Evolutionary conservation across 352 stramenopile species (phyloP).

Genomic region (Pythium dissimile): DNA sequence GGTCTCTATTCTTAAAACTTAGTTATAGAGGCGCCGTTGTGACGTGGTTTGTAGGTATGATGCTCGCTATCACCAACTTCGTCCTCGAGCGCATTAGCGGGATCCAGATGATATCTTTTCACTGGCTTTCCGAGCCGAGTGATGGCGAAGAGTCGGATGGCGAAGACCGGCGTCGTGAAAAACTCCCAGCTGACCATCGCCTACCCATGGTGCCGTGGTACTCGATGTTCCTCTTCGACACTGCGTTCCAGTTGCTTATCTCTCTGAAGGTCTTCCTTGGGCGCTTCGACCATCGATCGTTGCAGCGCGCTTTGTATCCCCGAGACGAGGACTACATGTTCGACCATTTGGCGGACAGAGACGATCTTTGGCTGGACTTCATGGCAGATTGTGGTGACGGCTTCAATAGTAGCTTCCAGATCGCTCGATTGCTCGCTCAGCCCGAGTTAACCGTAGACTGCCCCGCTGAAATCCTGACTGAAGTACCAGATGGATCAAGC

Average conservation of each 20-base stretch:
- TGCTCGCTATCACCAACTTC: slow-evolving; percentile 82
- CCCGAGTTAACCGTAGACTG: slow-evolving; percentile 80
- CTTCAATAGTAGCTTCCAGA: slow-evolving; percentile 93
- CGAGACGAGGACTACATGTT: slow-evolving; percentile 76
- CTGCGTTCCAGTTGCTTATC: slow-evolving; percentile 90
- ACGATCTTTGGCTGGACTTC: slow-evolving; percentile 93
- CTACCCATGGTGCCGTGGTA: slow-evolving; percentile 93
- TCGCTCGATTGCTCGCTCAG: slow-evolving; percentile 88
- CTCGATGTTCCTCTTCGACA: slow-evolving; percentile 91
- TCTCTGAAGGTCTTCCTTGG: slow-evolving; percentile 93
- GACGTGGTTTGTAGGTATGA: slow-evolving; percentile 83
- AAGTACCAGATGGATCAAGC: background rate
- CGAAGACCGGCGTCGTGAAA: slow-evolving; percentile 56
- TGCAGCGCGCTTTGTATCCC: slow-evolving; percentile 84
- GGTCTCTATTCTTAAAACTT: too few relatives aligned
- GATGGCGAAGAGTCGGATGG: slow-evolving; percentile 41
- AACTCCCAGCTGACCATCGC: slow-evolving; percentile 65
- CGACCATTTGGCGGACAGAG: slow-evolving; percentile 69
- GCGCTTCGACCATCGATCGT: slow-evolving; percentile 85
- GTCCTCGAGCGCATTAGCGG: slow-evolving; percentile 77
- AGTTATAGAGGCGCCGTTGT: slow-evolving; percentile 77
- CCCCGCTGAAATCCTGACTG: slow-evolving; percentile 24
- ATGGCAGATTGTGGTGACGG: slow-evolving; percentile 93
- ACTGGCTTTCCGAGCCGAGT: slow-evolving; percentile 50
- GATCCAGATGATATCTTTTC: slow-evolving; percentile 76